phyloP scores from a whole-genome alignment of 2,329 filamentous ascomycete species.

The Apiospora marii region DNA sequence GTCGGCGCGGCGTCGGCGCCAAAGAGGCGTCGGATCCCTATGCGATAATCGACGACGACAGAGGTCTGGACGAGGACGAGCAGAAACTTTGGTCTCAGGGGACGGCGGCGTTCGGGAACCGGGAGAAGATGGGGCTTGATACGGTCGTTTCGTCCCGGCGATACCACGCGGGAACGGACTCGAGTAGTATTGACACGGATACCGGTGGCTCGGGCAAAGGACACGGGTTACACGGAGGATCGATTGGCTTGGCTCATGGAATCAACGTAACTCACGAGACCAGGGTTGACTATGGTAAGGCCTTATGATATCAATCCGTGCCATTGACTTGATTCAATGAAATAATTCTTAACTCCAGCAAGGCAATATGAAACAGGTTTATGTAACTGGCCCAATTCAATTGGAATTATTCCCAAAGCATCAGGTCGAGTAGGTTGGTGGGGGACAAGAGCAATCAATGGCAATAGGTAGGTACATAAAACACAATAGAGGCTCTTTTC shows the following conservation, averaged over 20 bases:
- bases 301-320: neutral
- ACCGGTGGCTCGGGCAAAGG: neutral
- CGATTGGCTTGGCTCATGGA: neutral
- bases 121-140: neutral
- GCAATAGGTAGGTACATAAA: no score
- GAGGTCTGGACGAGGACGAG: conserved; percentile 26
- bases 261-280: neutral
- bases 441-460: no score
- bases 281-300: neutral
- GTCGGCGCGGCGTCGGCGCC: conserved; percentile 27
- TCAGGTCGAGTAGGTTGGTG: no score
- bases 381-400: no score
- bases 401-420: no score
- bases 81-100: conserved; percentile 4
- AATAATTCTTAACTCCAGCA: no score
- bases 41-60: conserved; percentile 23
- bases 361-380: no score
- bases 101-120: neutral
- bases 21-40: conserved; percentile 7
- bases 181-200: neutral
- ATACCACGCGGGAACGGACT: neutral
- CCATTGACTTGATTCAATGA: no score
- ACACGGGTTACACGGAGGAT: neutral
- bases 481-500: no score
- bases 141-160: neutral